A percentile compares a stretch with the other conserved stretches of the same genome.
These are phyloP conservation scores for Corylus heterophylla DNA, from an alignment of 306 rosid genomes.

Conservation along the genomic window DNA sequence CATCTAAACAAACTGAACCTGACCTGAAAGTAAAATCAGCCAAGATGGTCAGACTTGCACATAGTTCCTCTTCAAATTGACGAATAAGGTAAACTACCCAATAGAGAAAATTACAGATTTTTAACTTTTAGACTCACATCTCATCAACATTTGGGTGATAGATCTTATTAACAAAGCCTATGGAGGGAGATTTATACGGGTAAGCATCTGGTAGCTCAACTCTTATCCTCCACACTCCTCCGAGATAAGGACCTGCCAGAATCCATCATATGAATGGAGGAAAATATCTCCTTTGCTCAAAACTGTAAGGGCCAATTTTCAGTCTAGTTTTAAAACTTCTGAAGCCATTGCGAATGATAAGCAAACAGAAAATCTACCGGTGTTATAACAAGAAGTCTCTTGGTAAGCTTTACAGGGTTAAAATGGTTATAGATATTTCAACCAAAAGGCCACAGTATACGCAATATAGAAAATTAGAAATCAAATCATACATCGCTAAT, in stretches of 20 bases:
- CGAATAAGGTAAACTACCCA: constrained; percentile 6
- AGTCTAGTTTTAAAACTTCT: constrained; percentile 14
- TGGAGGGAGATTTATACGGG: constrained; percentile 61
- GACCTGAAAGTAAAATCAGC: constrained; percentile 44
- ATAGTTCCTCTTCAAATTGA: constrained; percentile 9
- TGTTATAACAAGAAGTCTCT: constrained; percentile 1
- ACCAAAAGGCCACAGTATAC: constrained; percentile 16
- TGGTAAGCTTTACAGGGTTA: not conserved
- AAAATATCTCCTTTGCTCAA: constrained; percentile 13
- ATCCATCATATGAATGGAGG: constrained; percentile 34
- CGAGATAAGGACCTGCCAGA: constrained; percentile 58
- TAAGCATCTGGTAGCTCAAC: constrained; percentile 65
- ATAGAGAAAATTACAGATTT: constrained; percentile 2
- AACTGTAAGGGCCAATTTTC: not conserved
- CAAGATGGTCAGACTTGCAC: constrained; percentile 18
- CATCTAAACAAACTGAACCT: constrained; percentile 68
- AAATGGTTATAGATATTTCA: constrained; percentile 20
- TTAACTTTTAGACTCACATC: constrained; percentile 37
- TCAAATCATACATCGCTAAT: constrained; percentile 16
- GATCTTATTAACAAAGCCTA: constrained; percentile 61
- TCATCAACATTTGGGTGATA: constrained; percentile 64
- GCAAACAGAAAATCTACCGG: constrained; percentile 22
- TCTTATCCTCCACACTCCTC: constrained; percentile 61
- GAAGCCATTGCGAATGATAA: constrained; percentile 32
- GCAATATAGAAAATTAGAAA: constrained; percentile 15